Percentiles rank a stretch among this genome's conserved stretches.
Conservation (phyloP, 2,329 filamentous ascomycete genomes). For the Colletotrichum abscissum region DNA sequence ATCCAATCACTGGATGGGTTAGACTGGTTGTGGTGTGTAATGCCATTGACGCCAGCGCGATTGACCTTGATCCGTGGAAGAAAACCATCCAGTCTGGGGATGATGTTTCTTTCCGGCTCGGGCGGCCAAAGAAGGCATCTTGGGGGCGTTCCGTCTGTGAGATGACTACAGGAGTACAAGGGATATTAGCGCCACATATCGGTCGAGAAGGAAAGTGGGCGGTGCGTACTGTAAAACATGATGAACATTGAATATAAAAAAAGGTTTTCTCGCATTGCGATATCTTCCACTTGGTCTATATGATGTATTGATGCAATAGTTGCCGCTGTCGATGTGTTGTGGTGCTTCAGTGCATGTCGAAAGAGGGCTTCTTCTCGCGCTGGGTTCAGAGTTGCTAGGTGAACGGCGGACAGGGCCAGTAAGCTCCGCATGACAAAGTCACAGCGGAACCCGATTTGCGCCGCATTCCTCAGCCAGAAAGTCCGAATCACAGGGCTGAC, state of each 20-base stretch:
- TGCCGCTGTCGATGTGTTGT: slow-evolving; percentile 1
- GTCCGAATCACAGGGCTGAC: slow-evolving; percentile 51
- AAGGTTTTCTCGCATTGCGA: not conserved
- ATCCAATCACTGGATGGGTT: slow-evolving; percentile 1
- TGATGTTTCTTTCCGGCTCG: not conserved
- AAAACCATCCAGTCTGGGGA: not conserved
- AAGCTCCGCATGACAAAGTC: slow-evolving; percentile 60
- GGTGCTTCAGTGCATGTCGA: slow-evolving; percentile 1
- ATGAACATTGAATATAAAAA: slow-evolving; percentile 10
- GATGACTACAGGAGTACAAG: not conserved
- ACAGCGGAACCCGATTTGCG: slow-evolving; percentile 55
- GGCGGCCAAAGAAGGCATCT: not conserved
- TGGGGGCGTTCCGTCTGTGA: slow-evolving; percentile 5
- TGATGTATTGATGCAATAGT: not conserved
- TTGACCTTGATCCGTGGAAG: slow-evolving; percentile 1
- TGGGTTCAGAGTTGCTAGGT: slow-evolving; percentile 50
- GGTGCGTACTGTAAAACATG: not conserved
- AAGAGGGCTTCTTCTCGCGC: slow-evolving; percentile 13
- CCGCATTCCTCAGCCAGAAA: slow-evolving; percentile 59
- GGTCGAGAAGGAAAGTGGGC: no score
- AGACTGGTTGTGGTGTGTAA: not conserved
- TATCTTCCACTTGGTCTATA: not conserved
- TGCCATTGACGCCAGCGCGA: not conserved
- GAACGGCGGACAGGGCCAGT: slow-evolving; percentile 60
- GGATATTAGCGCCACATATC: no score